Evolutionary conservation across 2,329 filamentous ascomycete genomes (phyloP).

Genomic region (Colletotrichum gloeosporioides): DNA sequence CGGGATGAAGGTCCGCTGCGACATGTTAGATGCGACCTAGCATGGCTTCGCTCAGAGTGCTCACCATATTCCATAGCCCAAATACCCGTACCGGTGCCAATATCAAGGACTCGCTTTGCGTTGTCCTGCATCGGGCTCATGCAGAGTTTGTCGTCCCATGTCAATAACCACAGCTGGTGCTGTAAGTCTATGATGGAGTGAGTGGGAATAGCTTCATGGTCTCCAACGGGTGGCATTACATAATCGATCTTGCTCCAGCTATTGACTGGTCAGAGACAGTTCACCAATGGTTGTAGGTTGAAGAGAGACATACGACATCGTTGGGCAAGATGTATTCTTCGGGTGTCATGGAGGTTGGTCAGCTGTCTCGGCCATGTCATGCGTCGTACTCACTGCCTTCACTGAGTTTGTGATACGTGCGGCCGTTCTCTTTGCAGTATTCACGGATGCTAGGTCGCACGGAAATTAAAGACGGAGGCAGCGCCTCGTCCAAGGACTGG

Average conservation of each 20-base stretch:
- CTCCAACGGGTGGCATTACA: background rate
- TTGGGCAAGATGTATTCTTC: conserved; percentile 31
- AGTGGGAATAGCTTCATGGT: background rate
- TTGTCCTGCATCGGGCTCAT: conserved; percentile 28
- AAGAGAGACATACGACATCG: conserved; percentile 23
- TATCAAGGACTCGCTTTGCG: conserved; percentile 26
- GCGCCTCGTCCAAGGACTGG: background rate
- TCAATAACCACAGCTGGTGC: conserved; percentile 38
- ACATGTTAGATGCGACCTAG: background rate
- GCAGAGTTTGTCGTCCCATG: conserved; percentile 34
- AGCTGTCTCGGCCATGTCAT: background rate
- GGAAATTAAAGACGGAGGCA: background rate
- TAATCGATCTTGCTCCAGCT: conserved; percentile 31
- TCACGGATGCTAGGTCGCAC: background rate
- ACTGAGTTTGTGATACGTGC: conserved; percentile 23
- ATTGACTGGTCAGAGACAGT: background rate
- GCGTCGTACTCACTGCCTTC: conserved; percentile 23
- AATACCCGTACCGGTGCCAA: conserved; percentile 29
- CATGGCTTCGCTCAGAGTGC: background rate
- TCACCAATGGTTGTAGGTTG: background rate
- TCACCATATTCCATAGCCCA: conserved; percentile 32
- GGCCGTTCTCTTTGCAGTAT: conserved; percentile 7
- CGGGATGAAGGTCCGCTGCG: conserved; percentile 33
- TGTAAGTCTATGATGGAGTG: conserved; percentile 33
- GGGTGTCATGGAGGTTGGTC: background rate